phyloP scores from a whole-genome alignment of 2,329 filamentous ascomycete genomes.

The Pseudogymnoascus sp. region DNA sequence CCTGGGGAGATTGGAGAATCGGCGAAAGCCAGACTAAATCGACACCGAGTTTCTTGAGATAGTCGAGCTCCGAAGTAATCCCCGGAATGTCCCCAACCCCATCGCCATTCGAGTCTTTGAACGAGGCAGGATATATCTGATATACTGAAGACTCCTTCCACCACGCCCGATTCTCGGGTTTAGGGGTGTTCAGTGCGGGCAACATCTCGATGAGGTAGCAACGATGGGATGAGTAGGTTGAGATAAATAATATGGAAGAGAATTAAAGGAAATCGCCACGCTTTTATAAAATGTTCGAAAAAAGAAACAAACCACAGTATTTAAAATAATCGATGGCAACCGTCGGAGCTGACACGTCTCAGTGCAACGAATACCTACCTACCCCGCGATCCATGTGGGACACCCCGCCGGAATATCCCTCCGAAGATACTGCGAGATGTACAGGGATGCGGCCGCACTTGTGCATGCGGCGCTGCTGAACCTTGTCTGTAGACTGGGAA shows the following conservation, averaged over 20 bases:
- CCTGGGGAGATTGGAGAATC: conserved; percentile 56
- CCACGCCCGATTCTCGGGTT: conserved; percentile 27
- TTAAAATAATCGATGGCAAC: background rate
- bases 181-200: background rate
- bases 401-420: background rate
- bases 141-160: conserved; percentile 41
- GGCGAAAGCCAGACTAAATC: conserved; percentile 63
- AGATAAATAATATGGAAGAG: background rate
- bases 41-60: conserved; percentile 53
- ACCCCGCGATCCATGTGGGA: conserved; percentile 5
- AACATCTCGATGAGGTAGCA: background rate
- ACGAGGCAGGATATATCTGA: conserved; percentile 54
- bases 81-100: conserved; percentile 57
- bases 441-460: background rate
- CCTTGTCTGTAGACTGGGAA: background rate
- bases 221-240: background rate
- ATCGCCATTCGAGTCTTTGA: conserved; percentile 49
- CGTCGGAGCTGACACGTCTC: background rate
- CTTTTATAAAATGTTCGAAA: background rate
- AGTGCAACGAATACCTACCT: background rate
- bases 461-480: background rate
- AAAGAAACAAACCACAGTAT: background rate
- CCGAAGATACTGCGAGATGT: background rate
- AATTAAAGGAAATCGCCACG: background rate
- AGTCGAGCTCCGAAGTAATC: conserved; percentile 55